Conservation (phyloP, 352 stramenopile genomes). For the Globisporangium spiculum region DNA sequence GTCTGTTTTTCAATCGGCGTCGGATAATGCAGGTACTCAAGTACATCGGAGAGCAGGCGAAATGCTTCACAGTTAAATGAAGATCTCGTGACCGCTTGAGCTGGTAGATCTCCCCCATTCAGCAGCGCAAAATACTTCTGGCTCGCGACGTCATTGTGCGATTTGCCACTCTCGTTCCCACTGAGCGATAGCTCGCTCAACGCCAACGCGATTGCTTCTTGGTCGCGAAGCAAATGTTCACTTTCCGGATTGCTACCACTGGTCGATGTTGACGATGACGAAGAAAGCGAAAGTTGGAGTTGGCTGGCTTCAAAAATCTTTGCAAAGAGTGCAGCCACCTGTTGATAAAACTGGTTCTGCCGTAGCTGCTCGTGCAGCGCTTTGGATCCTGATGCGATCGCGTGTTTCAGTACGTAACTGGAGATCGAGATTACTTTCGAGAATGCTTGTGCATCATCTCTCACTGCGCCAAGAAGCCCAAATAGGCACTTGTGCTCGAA, state of each 20-base stretch:
- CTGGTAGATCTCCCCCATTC: slow-evolving; percentile 7
- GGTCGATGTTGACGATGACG: neutral
- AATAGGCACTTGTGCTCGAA: slow-evolving; percentile 27
- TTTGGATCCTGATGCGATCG: slow-evolving; percentile 13
- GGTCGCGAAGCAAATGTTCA: neutral
- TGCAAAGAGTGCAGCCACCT: slow-evolving; percentile 12
- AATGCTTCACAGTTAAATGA: slow-evolving; percentile 55
- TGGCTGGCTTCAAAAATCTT: slow-evolving; percentile 13
- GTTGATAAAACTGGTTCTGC: slow-evolving; percentile 20
- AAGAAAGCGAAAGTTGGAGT: neutral
- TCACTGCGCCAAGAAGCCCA: slow-evolving; percentile 16
- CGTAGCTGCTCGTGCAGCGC: slow-evolving; percentile 31
- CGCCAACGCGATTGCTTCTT: slow-evolving; percentile 32
- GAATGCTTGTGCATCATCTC: slow-evolving; percentile 21
- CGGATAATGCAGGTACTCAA: slow-evolving; percentile 34
- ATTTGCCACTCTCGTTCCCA: slow-evolving; percentile 30
- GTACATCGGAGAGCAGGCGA: slow-evolving; percentile 37
- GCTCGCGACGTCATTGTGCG: slow-evolving; percentile 20
- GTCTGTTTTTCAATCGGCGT: slow-evolving; percentile 11
- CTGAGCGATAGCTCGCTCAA: slow-evolving; percentile 40
- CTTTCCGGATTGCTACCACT: neutral
- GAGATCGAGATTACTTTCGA: slow-evolving; percentile 23
- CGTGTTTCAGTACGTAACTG: slow-evolving; percentile 17
- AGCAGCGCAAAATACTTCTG: slow-evolving; percentile 43
- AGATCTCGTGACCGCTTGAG: slow-evolving; percentile 18